Evolutionary conservation across 228 moss, liverwort and hornwort species (phyloP), one percentile per base, ranked within the genome.

Genomic region (Sphagnum magellanicum): DNA sequence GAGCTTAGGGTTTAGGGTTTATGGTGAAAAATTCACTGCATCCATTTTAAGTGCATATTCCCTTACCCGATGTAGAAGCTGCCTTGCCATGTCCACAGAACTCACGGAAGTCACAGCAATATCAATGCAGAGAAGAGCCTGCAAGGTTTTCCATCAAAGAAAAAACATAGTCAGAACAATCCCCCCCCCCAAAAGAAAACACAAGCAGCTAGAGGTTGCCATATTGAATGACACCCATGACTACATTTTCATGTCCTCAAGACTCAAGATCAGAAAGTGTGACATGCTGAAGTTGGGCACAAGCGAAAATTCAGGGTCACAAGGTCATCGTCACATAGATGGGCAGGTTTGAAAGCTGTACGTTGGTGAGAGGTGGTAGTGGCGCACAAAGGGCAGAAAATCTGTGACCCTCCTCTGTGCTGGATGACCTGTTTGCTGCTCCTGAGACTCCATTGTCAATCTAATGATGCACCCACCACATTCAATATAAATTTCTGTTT

Each of bases 71-170:
- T 91, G 91, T 63, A 96, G 91, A 53, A 96, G 88, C 53, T 89
- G 91, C 72, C 84, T 88, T 82, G 89, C 86, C 75, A 84, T 88
- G 74, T 71, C 83, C 70, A 80, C 84, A 64, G 92, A 86, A 75
- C 86, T 88, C 68, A 91, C 90, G 59, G 92, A 88, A 67, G 89
- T 91, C 59, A 84, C 81, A 68, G 91, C 92, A 75, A 93, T 80
- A 83, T 96, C 96, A 69, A 96, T 74, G 72, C 89, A 89, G 57
- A 96, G 89, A 53, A 89, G 79, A 68, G 89, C 85, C 96, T 96
- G 86, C 68, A 52, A 62, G 53, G 50, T 62, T 32, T 32, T 32
- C 3, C 32, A 32, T 32, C 32, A 32, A 32, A 32, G 55, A 55
- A 12, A 55, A 8, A 55, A 55, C 8, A 8, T 55, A 12, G 55